Evolutionary conservation across 2,329 filamentous ascomycete species (phyloP), one percentile per base, ranked within the genome.

Genomic region (Alternaria tenuissima): DNA sequence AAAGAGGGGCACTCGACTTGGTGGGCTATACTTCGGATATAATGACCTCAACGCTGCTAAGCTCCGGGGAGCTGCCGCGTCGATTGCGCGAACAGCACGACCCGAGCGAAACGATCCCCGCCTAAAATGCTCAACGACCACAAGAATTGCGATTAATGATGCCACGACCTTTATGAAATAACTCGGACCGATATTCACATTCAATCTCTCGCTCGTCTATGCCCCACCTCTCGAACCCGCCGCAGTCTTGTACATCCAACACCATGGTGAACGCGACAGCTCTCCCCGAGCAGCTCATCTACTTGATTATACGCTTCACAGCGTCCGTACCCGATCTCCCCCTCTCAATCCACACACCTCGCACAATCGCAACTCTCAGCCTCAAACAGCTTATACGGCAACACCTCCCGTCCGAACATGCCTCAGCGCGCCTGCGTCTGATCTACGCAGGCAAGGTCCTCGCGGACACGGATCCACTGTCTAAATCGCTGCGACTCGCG

Each of bases 381-480:
- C 86, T 98, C 58, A 97, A 96, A 79, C 89, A 91, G 70, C 85
- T 91, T 52, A 92, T 98, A 74, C 93, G 95, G 67, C 79, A 84
- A 8, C 86, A 90, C 46, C 87, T 97, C 22, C 84, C 89, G 6
- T 73, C 81, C 34, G 81, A 86, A 34, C 84, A 89, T 64, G 86
- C 88, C 14, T 83, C 86, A 42, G 88, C 88, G 63, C 90, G 93
- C 36, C 87, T 98, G 32, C 92, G 94, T 61, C 88, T 99, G 65
- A 97, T 98, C 76, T 89, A 97, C 78, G 88, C 92, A 52, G 95
- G 95, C 63, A 93, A 92, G 74, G 90, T 96, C 60, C 88, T 98
- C 51, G 85, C 89, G 66, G 94, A 97, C 77, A 81, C 83, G 36
- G 85, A 87, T 9, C 85, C 91, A 6, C 84, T 99, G 26, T 84